A percentile compares a stretch with the other conserved stretches of the same genome.
Evolutionary conservation across 2,329 filamentous ascomycete genomes (phyloP).

Genomic region (Aspergillus sojae): DNA sequence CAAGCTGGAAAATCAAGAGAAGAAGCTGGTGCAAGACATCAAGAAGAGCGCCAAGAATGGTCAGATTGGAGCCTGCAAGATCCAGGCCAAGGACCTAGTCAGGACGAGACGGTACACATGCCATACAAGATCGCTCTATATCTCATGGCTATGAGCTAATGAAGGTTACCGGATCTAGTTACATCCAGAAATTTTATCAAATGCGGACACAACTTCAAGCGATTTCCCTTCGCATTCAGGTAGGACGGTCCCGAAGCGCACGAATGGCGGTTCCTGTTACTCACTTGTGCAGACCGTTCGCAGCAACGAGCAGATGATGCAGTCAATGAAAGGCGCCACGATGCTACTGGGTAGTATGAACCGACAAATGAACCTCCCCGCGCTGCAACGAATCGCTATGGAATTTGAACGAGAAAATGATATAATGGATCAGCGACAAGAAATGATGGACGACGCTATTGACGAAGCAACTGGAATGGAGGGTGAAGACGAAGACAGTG

Average conservation of each 20-base stretch:
- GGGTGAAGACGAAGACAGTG: slow-evolving; percentile 84
- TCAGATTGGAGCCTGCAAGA: slow-evolving; percentile 97
- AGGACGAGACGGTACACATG: slow-evolving; percentile 72
- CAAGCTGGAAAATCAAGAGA: slow-evolving; percentile 98
- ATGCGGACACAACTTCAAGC: slow-evolving; percentile 98
- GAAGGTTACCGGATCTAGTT: slow-evolving; percentile 54
- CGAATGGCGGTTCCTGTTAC: not conserved
- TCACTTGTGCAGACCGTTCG: slow-evolving; percentile 74
- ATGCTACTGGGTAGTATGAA: slow-evolving; percentile 96
- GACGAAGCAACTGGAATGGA: slow-evolving; percentile 92
- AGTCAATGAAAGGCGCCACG: slow-evolving; percentile 98
- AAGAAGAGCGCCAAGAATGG: slow-evolving; percentile 98
- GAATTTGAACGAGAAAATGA: slow-evolving; percentile 99
- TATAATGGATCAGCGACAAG: slow-evolving; percentile 97
- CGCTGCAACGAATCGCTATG: slow-evolving; percentile 94
- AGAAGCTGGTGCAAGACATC: slow-evolving; percentile 93
- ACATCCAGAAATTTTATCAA: slow-evolving; percentile 97
- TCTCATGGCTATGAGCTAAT: not conserved
- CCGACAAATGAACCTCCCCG: slow-evolving; percentile 93
- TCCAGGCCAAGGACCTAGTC: slow-evolving; percentile 96
- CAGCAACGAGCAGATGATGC: slow-evolving; percentile 99
- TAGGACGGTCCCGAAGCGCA: slow-evolving; percentile 44
- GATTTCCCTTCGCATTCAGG: slow-evolving; percentile 91
- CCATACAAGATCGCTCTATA: not conserved
- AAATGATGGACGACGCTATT: slow-evolving; percentile 99